Conservation (phyloP, 179 eudicot species). For the Gypsophila paniculata region DNA sequence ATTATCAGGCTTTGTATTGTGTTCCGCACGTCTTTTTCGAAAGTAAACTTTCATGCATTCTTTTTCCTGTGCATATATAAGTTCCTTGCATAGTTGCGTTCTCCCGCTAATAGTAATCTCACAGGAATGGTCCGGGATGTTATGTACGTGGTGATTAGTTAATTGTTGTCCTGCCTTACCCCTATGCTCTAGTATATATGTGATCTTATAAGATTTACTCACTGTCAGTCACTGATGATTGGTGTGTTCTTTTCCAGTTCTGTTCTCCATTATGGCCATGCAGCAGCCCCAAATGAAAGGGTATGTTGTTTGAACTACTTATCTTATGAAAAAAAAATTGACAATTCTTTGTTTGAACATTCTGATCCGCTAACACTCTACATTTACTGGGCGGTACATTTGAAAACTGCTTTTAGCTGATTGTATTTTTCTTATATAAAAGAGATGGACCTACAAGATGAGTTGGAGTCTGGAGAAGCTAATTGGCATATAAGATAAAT, state of each 20-base stretch:
- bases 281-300: slow-evolving; percentile 98
- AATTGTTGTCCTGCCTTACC: background rate
- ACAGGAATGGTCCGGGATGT: background rate
- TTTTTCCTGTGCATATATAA: too few species aligned
- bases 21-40: background rate
- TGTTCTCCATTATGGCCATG: slow-evolving; percentile 98
- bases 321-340: slow-evolving; percentile 4
- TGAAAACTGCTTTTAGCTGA: background rate
- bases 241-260: slow-evolving; percentile 46
- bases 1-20: background rate
- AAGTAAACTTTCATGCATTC: background rate
- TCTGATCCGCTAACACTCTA: background rate
- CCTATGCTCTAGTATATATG: background rate
- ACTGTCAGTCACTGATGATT: background rate
- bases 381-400: background rate
- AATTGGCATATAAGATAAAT: background rate
- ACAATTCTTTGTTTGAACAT: background rate
- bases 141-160: background rate
- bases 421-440: too few species aligned
- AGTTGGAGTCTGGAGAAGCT: background rate
- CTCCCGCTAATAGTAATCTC: too few species aligned
- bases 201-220: background rate
- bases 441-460: slow-evolving; percentile 6
- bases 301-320: slow-evolving; percentile 39
- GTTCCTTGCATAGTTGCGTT: too few species aligned